Evolutionary conservation across 306 rosid genomes (phyloP), one percentile per base, ranked within the genome.

Genomic region (Carpinus fangiana): DNA sequence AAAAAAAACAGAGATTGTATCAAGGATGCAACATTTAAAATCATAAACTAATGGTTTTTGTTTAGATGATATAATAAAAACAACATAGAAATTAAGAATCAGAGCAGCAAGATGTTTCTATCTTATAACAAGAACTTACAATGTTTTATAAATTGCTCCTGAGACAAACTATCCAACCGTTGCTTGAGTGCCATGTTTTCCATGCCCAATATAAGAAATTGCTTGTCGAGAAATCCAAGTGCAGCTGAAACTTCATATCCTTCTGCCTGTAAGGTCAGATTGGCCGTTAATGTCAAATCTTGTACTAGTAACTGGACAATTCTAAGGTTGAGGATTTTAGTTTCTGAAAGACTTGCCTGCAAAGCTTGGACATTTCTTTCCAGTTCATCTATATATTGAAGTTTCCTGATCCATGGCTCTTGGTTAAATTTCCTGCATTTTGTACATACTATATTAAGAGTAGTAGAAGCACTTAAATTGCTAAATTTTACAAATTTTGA

Each of bases 131-230:
- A 67, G 79, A 84, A 78, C 96, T 90, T 88, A 96, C 99, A 75
- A 74, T 90, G 87, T 90, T 96, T 96, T 80, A 96, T 93, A 73
- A 85, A 92, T 82, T 91, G 96, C 90, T 93, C 99, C 81, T 93
- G 98, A 62, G 96, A 90, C 87, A 93, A 76, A 82, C 75, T 96
- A 81, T 96, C 99, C 82, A 96, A 86, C 65, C 98, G 96, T 73
- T 96, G 99, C 86, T 93, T 93, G 82, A 96, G 98, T 69, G 99
- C 88, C 87, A 90, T 96, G 86, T 96, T 96, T 82, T 96, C 99
- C 99, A 96, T 87, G 89, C 90, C 84, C 76, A 96, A 83, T 68
- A 96, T 96, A 73, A 96, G 90, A 83, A 84, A 89, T 87, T 90
- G 99, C 85, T 93, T 98, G 87, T 96, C 91, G 59, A 96, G 93